Percentiles rank a stretch among this genome's conserved stretches.
Conservation (phyloP, 768 basidiomycete genomes). For the Boletus vinaceobasis region DNA sequence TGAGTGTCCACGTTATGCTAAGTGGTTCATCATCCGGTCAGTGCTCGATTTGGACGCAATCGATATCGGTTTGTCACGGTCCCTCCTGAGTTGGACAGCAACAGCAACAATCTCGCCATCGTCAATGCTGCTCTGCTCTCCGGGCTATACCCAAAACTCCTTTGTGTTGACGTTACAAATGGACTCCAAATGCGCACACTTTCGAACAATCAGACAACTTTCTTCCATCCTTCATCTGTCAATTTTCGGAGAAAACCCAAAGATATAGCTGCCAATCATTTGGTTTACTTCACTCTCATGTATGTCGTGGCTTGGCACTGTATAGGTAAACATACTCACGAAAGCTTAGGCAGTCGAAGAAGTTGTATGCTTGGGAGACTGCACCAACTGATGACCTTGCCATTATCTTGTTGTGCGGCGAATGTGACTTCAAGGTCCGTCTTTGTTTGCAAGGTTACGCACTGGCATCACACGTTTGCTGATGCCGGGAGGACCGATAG, state of each 20-base stretch:
- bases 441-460: not conserved
- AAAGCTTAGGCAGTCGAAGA: constrained; percentile 80
- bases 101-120: constrained; percentile 61
- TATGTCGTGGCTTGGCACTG: constrained; percentile 30
- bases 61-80: constrained; percentile 73
- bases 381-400: constrained; percentile 84
- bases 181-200: constrained; percentile 69
- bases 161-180: constrained; percentile 58
- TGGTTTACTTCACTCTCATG: constrained; percentile 90
- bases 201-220: constrained; percentile 71
- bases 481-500: constrained; percentile 37
- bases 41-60: constrained; percentile 71
- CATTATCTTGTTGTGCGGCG: constrained; percentile 82
- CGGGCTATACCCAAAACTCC: constrained; percentile 88
- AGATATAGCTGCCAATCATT: constrained; percentile 72
- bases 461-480: not conserved
- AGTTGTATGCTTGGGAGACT: constrained; percentile 90
- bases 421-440: constrained; percentile 80
- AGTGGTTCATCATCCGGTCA: constrained; percentile 27
- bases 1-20: not conserved
- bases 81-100: constrained; percentile 66
- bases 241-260: constrained; percentile 70
- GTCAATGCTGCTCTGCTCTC: constrained; percentile 81
- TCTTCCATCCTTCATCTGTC: constrained; percentile 88
- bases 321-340: constrained; percentile 3